A percentile compares a stretch with the other conserved stretches of the same genome.
These are phyloP conservation scores for Russula lepida DNA, from an alignment of 768 basidiomycete genomes.

Conservation along the genomic window DNA sequence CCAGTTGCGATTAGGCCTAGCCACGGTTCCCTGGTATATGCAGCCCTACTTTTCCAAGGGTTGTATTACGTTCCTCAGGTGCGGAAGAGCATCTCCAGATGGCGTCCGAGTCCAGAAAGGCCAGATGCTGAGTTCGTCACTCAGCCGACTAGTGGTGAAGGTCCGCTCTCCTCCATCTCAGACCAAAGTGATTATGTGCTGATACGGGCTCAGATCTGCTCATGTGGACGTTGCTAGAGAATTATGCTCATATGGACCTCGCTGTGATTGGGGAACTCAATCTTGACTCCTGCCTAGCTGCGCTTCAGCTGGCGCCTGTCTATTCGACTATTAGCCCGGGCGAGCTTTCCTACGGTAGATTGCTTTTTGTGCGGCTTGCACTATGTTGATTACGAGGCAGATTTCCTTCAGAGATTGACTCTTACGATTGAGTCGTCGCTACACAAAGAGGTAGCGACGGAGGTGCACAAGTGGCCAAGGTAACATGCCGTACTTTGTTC, in stretches of 20 bases:
- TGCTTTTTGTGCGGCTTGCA: not conserved
- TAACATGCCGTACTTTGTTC: conserved; percentile 22
- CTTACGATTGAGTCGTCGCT: conserved; percentile 34
- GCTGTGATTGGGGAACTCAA: conserved; percentile 50
- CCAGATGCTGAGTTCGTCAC: conserved; percentile 19
- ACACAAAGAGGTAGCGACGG: conserved; percentile 22
- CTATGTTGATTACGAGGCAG: conserved; percentile 29
- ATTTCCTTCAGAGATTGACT: conserved; percentile 40
- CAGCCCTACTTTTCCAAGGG: conserved; percentile 55
- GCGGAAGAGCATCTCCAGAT: conserved; percentile 34
- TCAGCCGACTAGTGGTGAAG: conserved; percentile 29
- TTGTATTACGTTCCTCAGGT: conserved; percentile 69
- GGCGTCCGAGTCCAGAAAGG: conserved; percentile 22
- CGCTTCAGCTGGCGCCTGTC: conserved; percentile 37
- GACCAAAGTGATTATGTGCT: conserved; percentile 14
- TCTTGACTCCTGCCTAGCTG: conserved; percentile 41
- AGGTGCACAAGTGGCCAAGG: conserved; percentile 34
- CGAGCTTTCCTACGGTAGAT: conserved; percentile 30
- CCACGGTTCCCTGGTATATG: conserved; percentile 42
- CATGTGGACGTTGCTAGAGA: conserved; percentile 52
- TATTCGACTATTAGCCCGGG: conserved; percentile 32
- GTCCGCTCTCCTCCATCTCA: conserved; percentile 24
- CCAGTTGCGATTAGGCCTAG: conserved; percentile 64
- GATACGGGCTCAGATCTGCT: conserved; percentile 32
- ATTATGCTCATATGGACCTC: conserved; percentile 63